Evolutionary conservation across 192 early-diverging fungal genomes (phyloP), one percentile per base, ranked within the genome.

Genomic region (Backusella tarrabulga): DNA sequence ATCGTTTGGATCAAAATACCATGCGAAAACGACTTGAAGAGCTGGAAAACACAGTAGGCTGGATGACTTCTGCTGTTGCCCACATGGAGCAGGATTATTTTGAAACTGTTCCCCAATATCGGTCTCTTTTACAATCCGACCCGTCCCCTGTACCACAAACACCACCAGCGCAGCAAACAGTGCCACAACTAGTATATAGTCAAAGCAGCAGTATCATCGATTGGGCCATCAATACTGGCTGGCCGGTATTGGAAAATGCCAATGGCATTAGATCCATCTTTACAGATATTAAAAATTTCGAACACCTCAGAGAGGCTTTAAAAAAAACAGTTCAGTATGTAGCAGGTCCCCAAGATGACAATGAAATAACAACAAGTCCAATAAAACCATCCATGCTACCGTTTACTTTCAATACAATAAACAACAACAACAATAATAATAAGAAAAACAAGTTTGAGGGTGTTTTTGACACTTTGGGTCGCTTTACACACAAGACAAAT

Each of bases 281-380:
- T 41, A 54, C 68, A 46, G 68, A 69, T 23, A 69, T 76, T 52
- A 46, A 69, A 34, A 52, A 29, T 26, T 36, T 76, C 14, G 68
- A 54, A 3, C 67, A 68, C 35, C 68, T 69, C 42, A 23, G 21
- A 40, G 67, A 69, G 9, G 35, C 34, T 1, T 26, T 36, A 32
- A 50, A 35, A 19, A 34, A 69, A 26, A 44, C 34, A 2, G 67
- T 76, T 3, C 41, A 41, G 4, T 29, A 63, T 14, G 23, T 63
- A 29, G 14, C 42, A 50, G 46, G 46, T 1, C 6, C 17, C 5
- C 46, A 50, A 14, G 32, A 42, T 34, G 14, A 42, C 15, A 52
- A 54, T 69, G 17, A 36, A 17, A 7, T 50, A 50, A 4, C 17
- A 44, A 14, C 35, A 12, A 60, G 56, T 63, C 56, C 56, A 11